Conservation (phyloP, 1,139 yeast species). For the Diutina sp. region DNA sequence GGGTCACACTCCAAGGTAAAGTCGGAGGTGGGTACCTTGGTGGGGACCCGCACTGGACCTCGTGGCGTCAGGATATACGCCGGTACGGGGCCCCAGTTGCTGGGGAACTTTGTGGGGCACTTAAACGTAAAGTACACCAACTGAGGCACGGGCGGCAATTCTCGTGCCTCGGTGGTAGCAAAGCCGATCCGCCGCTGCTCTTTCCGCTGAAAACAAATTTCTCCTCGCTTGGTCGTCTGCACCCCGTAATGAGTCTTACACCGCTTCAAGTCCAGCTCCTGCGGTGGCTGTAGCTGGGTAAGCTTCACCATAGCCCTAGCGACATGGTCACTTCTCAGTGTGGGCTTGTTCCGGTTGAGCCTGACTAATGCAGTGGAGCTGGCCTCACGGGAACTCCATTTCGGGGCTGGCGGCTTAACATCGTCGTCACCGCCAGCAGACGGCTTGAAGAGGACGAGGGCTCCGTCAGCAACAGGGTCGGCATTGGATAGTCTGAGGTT, state of each 20-base stretch:
- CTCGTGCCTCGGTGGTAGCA: not conserved
- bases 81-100: too few species aligned
- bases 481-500: not conserved
- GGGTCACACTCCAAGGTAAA: too few species aligned
- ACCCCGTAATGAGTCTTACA: not conserved
- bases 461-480: not conserved
- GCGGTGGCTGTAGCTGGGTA: not conserved
- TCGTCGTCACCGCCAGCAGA: too few species aligned
- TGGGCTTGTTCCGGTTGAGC: not conserved
- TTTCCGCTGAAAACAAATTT: not conserved
- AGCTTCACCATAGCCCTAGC: not conserved
- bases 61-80: too few species aligned
- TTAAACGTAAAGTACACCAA: too few species aligned
- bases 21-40: too few species aligned
- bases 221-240: not conserved
- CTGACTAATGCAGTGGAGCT: not conserved
- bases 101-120: too few species aligned
- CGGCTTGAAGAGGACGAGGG: not conserved
- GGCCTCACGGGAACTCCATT: not conserved
- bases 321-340: not conserved
- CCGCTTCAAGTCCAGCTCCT: not conserved
- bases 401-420: too few species aligned
- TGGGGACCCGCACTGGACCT: too few species aligned
- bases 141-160: too few species aligned
- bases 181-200: not conserved